Evolutionary conservation across 2,329 filamentous ascomycete genomes (phyloP).

Genomic region (Ascosphaera acerosa): DNA sequence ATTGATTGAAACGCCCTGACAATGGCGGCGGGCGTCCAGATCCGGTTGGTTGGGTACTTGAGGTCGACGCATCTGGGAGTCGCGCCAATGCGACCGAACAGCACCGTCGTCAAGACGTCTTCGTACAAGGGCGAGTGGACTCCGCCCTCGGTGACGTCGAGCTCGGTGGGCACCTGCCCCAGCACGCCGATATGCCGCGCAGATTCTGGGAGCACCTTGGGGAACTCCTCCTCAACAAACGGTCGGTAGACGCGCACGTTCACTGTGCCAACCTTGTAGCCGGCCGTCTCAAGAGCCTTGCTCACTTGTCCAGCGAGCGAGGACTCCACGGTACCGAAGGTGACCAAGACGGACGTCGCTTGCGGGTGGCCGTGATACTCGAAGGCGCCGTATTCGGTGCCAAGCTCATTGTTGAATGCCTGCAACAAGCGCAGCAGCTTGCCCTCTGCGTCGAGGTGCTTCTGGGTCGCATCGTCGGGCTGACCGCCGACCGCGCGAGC

Average conservation of each 20-base stretch:
- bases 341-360: conserved; percentile 63
- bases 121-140: conserved; percentile 68
- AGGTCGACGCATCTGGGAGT: conserved; percentile 48
- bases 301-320: conserved; percentile 67
- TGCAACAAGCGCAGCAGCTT: conserved; percentile 45
- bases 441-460: conserved; percentile 42
- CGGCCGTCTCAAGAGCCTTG: conserved; percentile 41
- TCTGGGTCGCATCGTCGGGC: conserved; percentile 37
- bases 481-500: conserved; percentile 30
- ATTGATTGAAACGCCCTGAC: conserved; percentile 22
- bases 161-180: conserved; percentile 57
- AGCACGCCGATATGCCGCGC: conserved; percentile 58
- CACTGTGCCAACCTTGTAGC: conserved; percentile 59
- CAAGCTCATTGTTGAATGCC: conserved; percentile 70
- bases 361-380: conserved; percentile 73
- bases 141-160: conserved; percentile 46
- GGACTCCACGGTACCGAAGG: conserved; percentile 78
- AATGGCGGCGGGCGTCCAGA: conserved; percentile 30
- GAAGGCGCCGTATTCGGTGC: conserved; percentile 77
- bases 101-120: conserved; percentile 68
- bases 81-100: conserved; percentile 46
- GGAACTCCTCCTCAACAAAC: conserved; percentile 84
- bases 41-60: conserved; percentile 60
- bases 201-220: conserved; percentile 52
- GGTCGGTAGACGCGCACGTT: conserved; percentile 86